Conservation (phyloP, 257 asterid species). For the Vinca minor region DNA sequence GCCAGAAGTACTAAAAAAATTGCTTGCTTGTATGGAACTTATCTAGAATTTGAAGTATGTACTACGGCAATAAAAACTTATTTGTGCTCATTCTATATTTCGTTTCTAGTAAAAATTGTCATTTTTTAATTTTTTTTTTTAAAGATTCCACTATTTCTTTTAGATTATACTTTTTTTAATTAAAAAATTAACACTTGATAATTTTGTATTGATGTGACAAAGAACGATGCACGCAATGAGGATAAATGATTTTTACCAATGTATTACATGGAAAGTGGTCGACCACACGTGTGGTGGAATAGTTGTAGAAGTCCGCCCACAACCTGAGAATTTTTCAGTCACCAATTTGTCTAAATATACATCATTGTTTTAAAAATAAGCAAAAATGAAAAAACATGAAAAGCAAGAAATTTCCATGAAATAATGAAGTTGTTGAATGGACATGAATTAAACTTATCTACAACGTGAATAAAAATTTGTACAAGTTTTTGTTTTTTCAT, state of each 20-base stretch:
- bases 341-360: slow-evolving; percentile 17
- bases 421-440: neutral
- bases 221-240: no score
- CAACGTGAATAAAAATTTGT: neutral
- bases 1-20: neutral
- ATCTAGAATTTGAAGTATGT: neutral
- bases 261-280: slow-evolving; percentile 21
- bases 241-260: no score
- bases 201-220: no score
- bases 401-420: slow-evolving; percentile 4
- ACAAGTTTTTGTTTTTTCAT: neutral
- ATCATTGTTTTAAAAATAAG: neutral
- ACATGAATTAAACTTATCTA: neutral
- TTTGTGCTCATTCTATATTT: no score
- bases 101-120: no score
- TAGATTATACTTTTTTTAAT: no score
- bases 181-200: no score
- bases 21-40: neutral
- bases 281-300: slow-evolving; percentile 26
- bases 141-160: no score
- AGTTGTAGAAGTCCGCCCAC: slow-evolving; percentile 13
- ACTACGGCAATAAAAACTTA: no score
- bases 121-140: no score
- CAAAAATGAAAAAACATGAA: neutral
- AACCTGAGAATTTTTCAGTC: slow-evolving; percentile 13